A percentile compares a stretch with the other conserved stretches of the same genome.
phyloP scores from a whole-genome alignment of 2,329 filamentous ascomycete genomes.

The Paradendryphiella salina region DNA sequence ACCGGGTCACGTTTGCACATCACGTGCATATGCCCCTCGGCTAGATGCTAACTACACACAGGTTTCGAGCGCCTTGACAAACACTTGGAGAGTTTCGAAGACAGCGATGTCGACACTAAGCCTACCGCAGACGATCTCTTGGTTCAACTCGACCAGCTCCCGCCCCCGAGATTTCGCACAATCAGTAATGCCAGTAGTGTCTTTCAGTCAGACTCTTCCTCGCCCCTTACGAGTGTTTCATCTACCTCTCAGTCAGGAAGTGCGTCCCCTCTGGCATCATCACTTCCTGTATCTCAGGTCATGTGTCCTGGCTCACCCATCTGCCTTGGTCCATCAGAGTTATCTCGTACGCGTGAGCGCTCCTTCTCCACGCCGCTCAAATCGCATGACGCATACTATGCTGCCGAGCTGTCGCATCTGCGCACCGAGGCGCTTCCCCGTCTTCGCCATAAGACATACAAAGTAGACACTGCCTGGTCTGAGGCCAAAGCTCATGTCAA shows the following conservation, averaged over 20 bases:
- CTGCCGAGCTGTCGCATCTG: slow-evolving; percentile 46
- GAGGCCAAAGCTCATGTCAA: slow-evolving; percentile 36
- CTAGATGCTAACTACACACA: slow-evolving; percentile 20
- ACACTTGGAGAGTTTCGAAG: slow-evolving; percentile 24
- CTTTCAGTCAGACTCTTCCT: slow-evolving; percentile 31
- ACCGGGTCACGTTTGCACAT: slow-evolving; percentile 9
- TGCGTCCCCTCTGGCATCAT: slow-evolving; percentile 28
- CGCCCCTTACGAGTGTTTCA: slow-evolving; percentile 30
- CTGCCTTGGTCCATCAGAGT: slow-evolving; percentile 29
- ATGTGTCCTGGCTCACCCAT: slow-evolving; percentile 36
- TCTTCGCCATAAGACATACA: slow-evolving; percentile 47
- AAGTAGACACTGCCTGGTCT: slow-evolving; percentile 42
- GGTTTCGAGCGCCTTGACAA: slow-evolving; percentile 41
- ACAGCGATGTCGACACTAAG: slow-evolving; percentile 20
- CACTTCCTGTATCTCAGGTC: slow-evolving; percentile 28
- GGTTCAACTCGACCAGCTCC: slow-evolving; percentile 32
- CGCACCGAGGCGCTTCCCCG: slow-evolving; percentile 49
- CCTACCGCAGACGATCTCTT: slow-evolving; percentile 29
- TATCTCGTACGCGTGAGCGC: slow-evolving; percentile 29
- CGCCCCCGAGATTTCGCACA: slow-evolving; percentile 30
- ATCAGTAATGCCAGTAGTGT: slow-evolving; percentile 39
- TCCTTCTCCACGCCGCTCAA: slow-evolving; percentile 43
- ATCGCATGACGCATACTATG: slow-evolving; percentile 41
- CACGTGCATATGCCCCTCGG: slow-evolving; percentile 5
- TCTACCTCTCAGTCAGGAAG: slow-evolving; percentile 32